These are phyloP conservation scores for Populus tremula DNA, from an alignment of 345 rosid species.

Conservation along the genomic window DNA sequence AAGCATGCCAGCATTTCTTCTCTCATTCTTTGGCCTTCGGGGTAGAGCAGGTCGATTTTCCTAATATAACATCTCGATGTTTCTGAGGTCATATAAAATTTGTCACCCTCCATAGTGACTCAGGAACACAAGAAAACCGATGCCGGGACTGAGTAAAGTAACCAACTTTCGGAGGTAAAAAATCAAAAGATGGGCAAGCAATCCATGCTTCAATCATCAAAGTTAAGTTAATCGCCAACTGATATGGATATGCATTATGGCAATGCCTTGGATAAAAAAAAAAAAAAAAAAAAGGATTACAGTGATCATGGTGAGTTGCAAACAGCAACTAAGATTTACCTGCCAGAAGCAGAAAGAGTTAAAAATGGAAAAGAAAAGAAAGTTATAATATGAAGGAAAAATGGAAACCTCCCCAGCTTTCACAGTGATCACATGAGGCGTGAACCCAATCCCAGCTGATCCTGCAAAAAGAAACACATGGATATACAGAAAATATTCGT, in stretches of 20 bases:
- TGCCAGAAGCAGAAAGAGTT: background rate
- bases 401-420: conserved; percentile 66
- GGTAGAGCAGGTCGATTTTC: background rate
- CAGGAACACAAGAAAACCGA: background rate
- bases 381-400: conserved; percentile 11
- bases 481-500: background rate
- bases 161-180: background rate
- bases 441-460: conserved; percentile 47
- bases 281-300: background rate
- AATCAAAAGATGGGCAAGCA: background rate
- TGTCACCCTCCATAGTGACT: background rate
- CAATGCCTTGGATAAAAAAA: no score
- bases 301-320: background rate
- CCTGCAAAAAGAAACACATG: conserved; percentile 41
- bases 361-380: background rate
- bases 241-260: background rate
- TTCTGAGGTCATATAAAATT: background rate
- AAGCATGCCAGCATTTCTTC: background rate
- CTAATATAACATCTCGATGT: background rate
- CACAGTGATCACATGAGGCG: conserved; percentile 60
- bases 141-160: background rate
- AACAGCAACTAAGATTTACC: background rate
- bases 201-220: background rate
- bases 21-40: background rate
- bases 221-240: background rate